Evolutionary conservation across 257 asterid genomes (phyloP), one percentile per base, ranked within the genome.

Genomic region (Ilex asprella): DNA sequence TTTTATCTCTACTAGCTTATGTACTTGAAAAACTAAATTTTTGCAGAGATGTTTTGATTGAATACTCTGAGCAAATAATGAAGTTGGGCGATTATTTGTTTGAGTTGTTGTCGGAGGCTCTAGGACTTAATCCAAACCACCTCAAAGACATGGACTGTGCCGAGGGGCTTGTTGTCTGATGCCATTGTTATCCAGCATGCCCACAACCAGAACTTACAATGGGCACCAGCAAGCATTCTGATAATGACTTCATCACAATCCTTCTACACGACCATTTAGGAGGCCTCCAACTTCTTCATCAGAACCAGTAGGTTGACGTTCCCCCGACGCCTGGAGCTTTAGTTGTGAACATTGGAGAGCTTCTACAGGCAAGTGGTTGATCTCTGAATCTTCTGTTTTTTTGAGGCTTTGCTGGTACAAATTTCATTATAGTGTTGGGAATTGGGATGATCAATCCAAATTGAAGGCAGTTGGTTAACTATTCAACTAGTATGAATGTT

Each of bases 31-130:
- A 21, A 21, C 27, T 21, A 21, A n/a, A 29, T 39, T 50, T 60
- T 6, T 43, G 60, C 73, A 78, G 83, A 16, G 80, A 71, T 16
- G 64, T 74, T 54, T 31, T 74, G 69, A 0, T 74, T 16, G 78
- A 71, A 62, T 71, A 67, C 60, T 64, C 80, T 56, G 66, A 71
- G 54, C 74, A 78, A 65, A 69, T 71, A 11, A 10, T 46, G 11
- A 12, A 10, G 3, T 14, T 46, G 14, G 52, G 52, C 13, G 0
- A 11, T 46, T 10, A 3, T 46, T 46, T 46, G 52, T 46, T 46
- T 7, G 52, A 14, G 14, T 14, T 46, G n/a, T 14, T 46, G n/a
- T 46, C 52, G n/a, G 52, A 46, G 52, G 52, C 52, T 7, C 2
- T 46, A 4, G 52, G 52, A 10, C 52, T 46, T 2, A 12, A 14